Evolutionary conservation across 106 monocot genomes (phyloP).

Genomic region (Gastrodia elata): DNA sequence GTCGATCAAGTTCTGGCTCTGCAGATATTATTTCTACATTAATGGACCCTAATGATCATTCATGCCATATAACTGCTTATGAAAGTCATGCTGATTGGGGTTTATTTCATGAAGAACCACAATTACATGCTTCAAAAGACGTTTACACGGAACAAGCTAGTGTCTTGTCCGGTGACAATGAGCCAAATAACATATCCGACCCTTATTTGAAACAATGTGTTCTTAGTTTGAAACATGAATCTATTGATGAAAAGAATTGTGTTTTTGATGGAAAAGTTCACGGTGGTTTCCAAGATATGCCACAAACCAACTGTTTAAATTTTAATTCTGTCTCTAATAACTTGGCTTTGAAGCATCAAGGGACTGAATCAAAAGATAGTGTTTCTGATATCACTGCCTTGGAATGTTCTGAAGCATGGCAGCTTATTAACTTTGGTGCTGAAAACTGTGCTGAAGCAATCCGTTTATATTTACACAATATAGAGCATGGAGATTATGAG

Average conservation of each 20-base stretch:
- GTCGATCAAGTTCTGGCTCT: neutral
- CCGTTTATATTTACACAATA: conserved; percentile 11
- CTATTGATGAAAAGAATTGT: conserved; percentile 1
- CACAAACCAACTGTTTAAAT: neutral
- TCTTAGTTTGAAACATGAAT: neutral
- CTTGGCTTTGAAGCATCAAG: neutral
- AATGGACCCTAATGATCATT: neutral
- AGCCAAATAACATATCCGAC: neutral
- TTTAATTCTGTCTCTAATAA: neutral
- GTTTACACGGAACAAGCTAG: neutral
- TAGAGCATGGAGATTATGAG: neutral
- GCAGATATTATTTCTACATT: neutral
- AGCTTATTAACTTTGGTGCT: conserved; percentile 22
- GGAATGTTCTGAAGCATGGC: conserved; percentile 15
- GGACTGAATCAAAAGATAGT: neutral
- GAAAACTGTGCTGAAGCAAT: conserved; percentile 35
- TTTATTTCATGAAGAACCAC: neutral
- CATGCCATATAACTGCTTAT: neutral
- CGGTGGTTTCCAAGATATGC: neutral
- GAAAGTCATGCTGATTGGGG: neutral
- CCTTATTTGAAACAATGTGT: neutral
- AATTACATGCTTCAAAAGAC: neutral
- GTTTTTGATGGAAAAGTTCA: neutral
- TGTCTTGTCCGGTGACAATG: conserved; percentile 6
- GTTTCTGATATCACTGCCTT: neutral